These are phyloP conservation scores for Heimioporus punctisporus DNA, from an alignment of 1,284 basidiomycete genomes.

Conservation along the genomic window DNA sequence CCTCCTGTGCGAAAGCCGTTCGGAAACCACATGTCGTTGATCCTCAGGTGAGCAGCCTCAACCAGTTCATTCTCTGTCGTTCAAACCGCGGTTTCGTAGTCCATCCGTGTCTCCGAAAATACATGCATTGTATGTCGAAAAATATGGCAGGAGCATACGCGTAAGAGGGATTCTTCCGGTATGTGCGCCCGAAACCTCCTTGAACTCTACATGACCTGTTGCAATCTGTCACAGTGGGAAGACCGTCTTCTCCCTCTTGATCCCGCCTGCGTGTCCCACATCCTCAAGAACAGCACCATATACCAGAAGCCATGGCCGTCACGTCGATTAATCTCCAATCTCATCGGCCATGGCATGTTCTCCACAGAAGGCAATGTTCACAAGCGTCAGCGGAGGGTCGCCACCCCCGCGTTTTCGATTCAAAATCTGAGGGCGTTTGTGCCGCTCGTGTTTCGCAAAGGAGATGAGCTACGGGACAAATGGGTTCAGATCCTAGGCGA, in stretches of 20 bases:
- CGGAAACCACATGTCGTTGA: conserved; percentile 51
- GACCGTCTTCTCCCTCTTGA: conserved; percentile 76
- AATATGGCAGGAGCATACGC: conserved; percentile 60
- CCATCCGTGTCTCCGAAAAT: conserved; percentile 54
- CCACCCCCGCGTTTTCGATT: conserved; percentile 75
- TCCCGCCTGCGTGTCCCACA: conserved; percentile 66
- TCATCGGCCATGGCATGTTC: conserved; percentile 80
- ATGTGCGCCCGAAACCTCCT: conserved; percentile 26
- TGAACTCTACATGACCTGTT: conserved; percentile 9
- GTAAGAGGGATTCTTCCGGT: conserved; percentile 69
- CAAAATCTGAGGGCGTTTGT: conserved; percentile 72
- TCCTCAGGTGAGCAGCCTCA: conserved; percentile 54
- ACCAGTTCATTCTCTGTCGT: not conserved
- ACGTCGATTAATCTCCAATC: conserved; percentile 65
- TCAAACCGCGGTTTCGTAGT: conserved; percentile 36
- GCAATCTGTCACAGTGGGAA: conserved; percentile 58
- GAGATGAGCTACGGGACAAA: conserved; percentile 57
- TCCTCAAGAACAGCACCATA: conserved; percentile 66
- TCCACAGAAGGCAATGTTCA: conserved; percentile 75
- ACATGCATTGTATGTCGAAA: conserved; percentile 52
- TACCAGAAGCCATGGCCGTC: conserved; percentile 86
- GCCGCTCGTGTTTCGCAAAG: conserved; percentile 72
- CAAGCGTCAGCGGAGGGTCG: conserved; percentile 74
- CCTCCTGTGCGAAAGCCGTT: conserved; percentile 54
- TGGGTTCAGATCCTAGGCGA: conserved; percentile 51